Conservation (phyloP, 352 stramenopile species). For the Phytophthora lateralis region DNA sequence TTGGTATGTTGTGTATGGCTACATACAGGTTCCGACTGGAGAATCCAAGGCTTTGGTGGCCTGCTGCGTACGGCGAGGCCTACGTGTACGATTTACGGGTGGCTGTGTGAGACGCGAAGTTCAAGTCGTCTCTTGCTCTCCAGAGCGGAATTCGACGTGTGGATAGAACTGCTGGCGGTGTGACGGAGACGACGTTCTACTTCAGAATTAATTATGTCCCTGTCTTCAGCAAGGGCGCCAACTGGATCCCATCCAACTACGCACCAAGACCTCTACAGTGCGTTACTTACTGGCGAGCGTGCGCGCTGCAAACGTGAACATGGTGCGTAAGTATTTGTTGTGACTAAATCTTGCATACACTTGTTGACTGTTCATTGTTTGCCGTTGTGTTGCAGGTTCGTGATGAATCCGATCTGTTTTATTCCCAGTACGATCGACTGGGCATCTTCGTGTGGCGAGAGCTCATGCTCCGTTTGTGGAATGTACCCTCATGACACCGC, state of each 20-base stretch:
- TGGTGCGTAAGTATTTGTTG: constrained; percentile 44
- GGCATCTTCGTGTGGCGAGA: constrained; percentile 91
- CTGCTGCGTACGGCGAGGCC: constrained; percentile 57
- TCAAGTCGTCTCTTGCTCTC: constrained; percentile 45
- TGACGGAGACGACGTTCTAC: constrained; percentile 67
- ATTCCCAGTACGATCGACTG: constrained; percentile 75
- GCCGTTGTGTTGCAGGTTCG: constrained; percentile 50
- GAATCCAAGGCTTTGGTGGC: constrained; percentile 77
- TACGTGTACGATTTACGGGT: constrained; percentile 69
- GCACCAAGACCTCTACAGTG: constrained; percentile 41
- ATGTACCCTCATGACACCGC: constrained; percentile 76
- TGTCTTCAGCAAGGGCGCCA: constrained; percentile 78
- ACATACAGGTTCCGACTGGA: constrained; percentile 47
- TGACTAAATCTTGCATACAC: neutral
- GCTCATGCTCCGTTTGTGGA: constrained; percentile 91
- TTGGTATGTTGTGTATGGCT: constrained; percentile 11
- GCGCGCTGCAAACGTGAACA: constrained; percentile 82
- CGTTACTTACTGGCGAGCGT: constrained; percentile 62
- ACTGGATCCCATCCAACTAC: constrained; percentile 80
- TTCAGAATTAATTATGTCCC: constrained; percentile 73
- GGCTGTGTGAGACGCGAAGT: constrained; percentile 31
- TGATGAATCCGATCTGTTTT: constrained; percentile 85
- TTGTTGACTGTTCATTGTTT: neutral
- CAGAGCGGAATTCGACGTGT: constrained; percentile 62
- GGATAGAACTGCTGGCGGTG: constrained; percentile 49